These are phyloP conservation scores for Kurtzmaniella quercitrusa DNA, from an alignment of 1,139 yeast species.

Conservation along the genomic window DNA sequence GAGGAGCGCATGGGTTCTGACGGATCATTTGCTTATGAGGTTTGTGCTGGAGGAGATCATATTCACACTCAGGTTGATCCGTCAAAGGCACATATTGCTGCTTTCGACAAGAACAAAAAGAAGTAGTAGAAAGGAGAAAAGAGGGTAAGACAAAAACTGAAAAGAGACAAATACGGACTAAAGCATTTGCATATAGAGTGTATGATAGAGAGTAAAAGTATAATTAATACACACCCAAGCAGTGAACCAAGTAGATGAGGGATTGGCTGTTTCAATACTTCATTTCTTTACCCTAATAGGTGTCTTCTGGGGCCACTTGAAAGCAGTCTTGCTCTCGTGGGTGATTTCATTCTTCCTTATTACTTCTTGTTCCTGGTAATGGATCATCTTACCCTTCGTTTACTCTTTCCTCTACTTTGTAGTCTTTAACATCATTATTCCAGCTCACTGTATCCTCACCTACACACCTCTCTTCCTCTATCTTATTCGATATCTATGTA, in stretches of 20 bases:
- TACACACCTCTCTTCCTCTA: background rate
- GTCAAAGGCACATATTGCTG: constrained; percentile 92
- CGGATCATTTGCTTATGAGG: constrained; percentile 31
- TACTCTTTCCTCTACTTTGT: no score
- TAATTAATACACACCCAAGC: background rate
- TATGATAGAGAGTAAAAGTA: constrained; percentile 6
- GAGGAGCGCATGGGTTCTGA: constrained; percentile 31
- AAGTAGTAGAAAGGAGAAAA: constrained; percentile 18
- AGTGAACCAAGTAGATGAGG: background rate
- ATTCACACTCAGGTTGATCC: constrained; percentile 87
- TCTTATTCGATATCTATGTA: background rate
- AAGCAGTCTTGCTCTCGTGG: no score
- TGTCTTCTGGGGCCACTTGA: no score
- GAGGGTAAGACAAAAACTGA: background rate
- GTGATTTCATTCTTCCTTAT: no score
- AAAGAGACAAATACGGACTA: background rate
- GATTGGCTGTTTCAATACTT: no score
- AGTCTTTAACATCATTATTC: no score
- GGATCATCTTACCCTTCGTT: no score
- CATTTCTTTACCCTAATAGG: no score
- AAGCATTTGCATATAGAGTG: constrained; percentile 2
- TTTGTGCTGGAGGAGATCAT: constrained; percentile 52
- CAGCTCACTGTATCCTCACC: no score
- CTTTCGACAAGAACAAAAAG: constrained; percentile 74
- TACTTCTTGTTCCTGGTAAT: no score